A percentile compares a stretch with the other conserved stretches of the same genome.
Conservation (phyloP, 164 flowering plant species). For the Taxillus chinensis region DNA sequence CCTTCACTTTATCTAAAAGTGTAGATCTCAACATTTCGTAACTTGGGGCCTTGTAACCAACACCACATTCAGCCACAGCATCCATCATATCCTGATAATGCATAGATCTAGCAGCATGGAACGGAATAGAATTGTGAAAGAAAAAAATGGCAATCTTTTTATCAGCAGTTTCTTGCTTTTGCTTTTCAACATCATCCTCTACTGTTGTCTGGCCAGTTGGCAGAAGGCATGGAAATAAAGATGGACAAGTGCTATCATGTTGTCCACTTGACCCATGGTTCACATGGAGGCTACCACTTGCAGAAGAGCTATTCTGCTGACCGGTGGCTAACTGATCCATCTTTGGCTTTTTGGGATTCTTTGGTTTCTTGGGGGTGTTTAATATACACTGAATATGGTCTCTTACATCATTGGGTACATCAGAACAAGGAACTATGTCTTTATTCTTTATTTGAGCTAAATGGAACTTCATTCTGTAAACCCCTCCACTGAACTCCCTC, state of each 20-base stretch:
- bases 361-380: conserved; percentile 53
- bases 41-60: conserved; percentile 53
- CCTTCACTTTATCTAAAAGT: conserved; percentile 46
- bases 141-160: conserved; percentile 52
- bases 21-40: conserved; percentile 41
- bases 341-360: conserved; percentile 39
- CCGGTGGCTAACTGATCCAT: conserved; percentile 31
- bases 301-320: conserved; percentile 55
- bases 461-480: conserved; percentile 71
- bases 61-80: conserved; percentile 54
- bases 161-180: conserved; percentile 49
- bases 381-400: conserved; percentile 40
- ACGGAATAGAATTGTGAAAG: conserved; percentile 54
- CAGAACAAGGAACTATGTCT: conserved; percentile 57
- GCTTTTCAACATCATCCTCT: conserved; percentile 36
- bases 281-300: conserved; percentile 49
- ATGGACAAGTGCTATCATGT: conserved; percentile 45
- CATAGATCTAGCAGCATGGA: conserved; percentile 50
- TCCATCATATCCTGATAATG: conserved; percentile 65
- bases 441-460: conserved; percentile 69
- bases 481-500: conserved; percentile 66
- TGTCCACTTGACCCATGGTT: conserved; percentile 52
- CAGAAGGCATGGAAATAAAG: conserved; percentile 39
- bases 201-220: conserved; percentile 24
- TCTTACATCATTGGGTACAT: conserved; percentile 55